These are phyloP conservation scores for Caloboletus inedulis DNA, from an alignment of 1,284 basidiomycete species.

Conservation along the genomic window DNA sequence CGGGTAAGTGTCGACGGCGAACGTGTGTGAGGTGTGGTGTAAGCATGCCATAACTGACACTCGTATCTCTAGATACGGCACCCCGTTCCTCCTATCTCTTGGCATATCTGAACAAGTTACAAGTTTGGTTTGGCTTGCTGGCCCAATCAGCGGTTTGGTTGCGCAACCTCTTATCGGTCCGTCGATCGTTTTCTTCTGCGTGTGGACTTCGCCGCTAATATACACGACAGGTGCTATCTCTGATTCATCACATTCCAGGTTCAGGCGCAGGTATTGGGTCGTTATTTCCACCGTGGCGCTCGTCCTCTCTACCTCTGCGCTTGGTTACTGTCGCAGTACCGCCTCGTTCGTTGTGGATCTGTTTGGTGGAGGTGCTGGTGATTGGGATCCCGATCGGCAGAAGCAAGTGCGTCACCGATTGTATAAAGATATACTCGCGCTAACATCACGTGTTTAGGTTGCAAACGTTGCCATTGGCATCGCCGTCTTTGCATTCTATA, in stretches of 20 bases:
- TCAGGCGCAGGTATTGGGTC: conserved; percentile 89
- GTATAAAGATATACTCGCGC: background rate
- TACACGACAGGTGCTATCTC: conserved; percentile 76
- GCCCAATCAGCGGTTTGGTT: conserved; percentile 89
- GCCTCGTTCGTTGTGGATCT: conserved; percentile 78
- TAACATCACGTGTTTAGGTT: conserved; percentile 44
- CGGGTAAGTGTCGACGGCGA: conserved; percentile 50
- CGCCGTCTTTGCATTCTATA: conserved; percentile 89
- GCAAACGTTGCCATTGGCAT: conserved; percentile 74
- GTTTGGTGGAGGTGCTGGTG: conserved; percentile 73
- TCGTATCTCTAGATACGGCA: conserved; percentile 71
- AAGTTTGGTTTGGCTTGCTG: conserved; percentile 95
- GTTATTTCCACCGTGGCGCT: conserved; percentile 76
- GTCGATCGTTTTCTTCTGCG: conserved; percentile 18
- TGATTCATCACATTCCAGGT: conserved; percentile 86
- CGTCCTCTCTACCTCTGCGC: conserved; percentile 63
- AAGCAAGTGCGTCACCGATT: conserved; percentile 45
- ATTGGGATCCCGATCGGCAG: conserved; percentile 83
- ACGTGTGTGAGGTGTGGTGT: conserved; percentile 9
- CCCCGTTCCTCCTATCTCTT: conserved; percentile 86
- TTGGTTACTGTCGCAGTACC: conserved; percentile 83
- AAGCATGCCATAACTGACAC: conserved; percentile 18
- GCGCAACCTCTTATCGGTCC: conserved; percentile 93
- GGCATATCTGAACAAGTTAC: conserved; percentile 91
- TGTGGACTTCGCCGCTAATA: conserved; percentile 22